These are phyloP conservation scores for Paxillus rubicundulus DNA, from an alignment of 768 basidiomycete species.

Conservation along the genomic window DNA sequence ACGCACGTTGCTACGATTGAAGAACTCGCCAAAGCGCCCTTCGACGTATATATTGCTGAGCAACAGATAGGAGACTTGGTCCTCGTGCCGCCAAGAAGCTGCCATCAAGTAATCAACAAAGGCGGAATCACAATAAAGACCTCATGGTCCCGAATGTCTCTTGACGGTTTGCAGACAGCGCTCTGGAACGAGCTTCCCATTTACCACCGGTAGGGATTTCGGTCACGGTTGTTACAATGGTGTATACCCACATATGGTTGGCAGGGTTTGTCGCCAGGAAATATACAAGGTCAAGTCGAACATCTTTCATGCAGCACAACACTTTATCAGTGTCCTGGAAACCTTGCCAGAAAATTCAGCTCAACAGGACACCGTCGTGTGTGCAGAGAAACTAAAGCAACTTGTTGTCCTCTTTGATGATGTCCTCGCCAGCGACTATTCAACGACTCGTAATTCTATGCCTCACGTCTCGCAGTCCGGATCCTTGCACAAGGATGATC, in stretches of 20 bases:
- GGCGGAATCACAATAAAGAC: constrained; percentile 83
- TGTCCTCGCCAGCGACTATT: constrained; percentile 45
- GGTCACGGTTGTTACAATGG: not conserved
- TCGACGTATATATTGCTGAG: constrained; percentile 65
- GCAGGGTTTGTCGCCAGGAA: constrained; percentile 77
- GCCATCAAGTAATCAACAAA: constrained; percentile 80
- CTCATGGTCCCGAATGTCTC: constrained; percentile 85
- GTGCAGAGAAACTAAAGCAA: constrained; percentile 26
- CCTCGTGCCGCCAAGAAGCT: constrained; percentile 75
- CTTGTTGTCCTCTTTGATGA: constrained; percentile 49
- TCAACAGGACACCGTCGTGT: not conserved
- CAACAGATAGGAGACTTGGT: constrained; percentile 78
- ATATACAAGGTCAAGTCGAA: constrained; percentile 72
- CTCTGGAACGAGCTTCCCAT: constrained; percentile 74
- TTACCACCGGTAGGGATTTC: constrained; percentile 60
- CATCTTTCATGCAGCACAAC: constrained; percentile 52
- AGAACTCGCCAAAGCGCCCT: constrained; percentile 63
- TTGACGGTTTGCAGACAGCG: constrained; percentile 55
- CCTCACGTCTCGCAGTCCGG: constrained; percentile 29
- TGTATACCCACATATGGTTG: not conserved
- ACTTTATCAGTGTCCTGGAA: constrained; percentile 24
- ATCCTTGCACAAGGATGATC: constrained; percentile 23
- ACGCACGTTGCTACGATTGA: constrained; percentile 59
- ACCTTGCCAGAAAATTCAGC: constrained; percentile 1
- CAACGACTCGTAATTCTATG: constrained; percentile 34